Evolutionary conservation across 2,329 filamentous ascomycete species (phyloP).

Genomic region (Hypoxylon sp.): DNA sequence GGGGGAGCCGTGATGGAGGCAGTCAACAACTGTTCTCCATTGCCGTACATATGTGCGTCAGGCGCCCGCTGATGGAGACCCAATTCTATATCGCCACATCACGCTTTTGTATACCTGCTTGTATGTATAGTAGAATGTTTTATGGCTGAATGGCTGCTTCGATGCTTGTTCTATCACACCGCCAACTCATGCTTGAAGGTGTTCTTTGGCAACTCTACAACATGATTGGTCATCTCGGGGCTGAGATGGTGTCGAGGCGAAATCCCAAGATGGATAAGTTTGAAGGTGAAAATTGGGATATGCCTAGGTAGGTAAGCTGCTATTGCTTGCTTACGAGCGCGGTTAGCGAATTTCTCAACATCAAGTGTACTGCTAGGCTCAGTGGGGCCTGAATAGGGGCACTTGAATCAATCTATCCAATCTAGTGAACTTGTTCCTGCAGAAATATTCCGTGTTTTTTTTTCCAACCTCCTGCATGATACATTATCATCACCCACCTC

Average conservation of each 20-base stretch:
- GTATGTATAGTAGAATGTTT: constrained; percentile 12
- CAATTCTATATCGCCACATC: constrained; percentile 44
- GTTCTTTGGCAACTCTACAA: constrained; percentile 10
- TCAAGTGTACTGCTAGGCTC: not conserved
- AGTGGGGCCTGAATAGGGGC: constrained; percentile 27
- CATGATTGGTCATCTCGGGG: constrained; percentile 26
- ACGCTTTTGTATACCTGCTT: constrained; percentile 13
- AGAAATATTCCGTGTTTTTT: constrained; percentile 34
- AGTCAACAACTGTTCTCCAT: constrained; percentile 8
- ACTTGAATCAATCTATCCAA: constrained; percentile 4
- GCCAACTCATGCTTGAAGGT: constrained; percentile 35
- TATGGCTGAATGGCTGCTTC: constrained; percentile 31
- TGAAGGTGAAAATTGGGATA: constrained; percentile 2
- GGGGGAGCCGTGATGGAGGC: constrained; percentile 2
- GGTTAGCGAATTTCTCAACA: constrained; percentile 19
- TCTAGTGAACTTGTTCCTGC: constrained; percentile 38
- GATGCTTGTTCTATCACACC: constrained; percentile 43
- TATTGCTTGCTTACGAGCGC: constrained; percentile 13
- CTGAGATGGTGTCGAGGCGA: constrained; percentile 30
- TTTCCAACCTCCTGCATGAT: constrained; percentile 47
- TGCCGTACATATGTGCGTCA: constrained; percentile 21
- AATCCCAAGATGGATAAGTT: constrained; percentile 7
- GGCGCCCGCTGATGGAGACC: constrained; percentile 20
- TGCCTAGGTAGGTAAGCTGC: not conserved
- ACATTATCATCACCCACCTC: constrained; percentile 42